phyloP scores from a whole-genome alignment of 2,329 filamentous ascomycete species.

The Exophiala spinifera region DNA sequence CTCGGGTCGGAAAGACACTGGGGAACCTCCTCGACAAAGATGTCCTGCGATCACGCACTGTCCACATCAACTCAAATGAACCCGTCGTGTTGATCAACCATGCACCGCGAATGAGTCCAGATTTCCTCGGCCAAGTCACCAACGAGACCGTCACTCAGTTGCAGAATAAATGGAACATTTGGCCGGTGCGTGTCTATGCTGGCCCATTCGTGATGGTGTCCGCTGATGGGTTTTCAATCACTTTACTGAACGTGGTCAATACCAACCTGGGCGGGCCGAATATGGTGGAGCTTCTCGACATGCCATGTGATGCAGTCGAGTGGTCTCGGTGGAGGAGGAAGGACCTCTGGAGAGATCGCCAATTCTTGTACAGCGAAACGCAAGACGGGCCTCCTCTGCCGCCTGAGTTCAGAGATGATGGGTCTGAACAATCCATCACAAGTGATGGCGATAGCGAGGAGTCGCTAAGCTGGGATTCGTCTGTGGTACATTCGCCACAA shows the following conservation, averaged over 20 bases:
- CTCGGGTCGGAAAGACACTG: constrained; percentile 13
- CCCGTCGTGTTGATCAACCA: constrained; percentile 25
- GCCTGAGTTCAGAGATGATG: constrained; percentile 9
- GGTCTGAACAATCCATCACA: constrained; percentile 14
- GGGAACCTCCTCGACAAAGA: constrained; percentile 12
- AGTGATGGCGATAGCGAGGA: constrained; percentile 11
- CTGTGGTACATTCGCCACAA: neutral
- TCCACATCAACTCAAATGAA: constrained; percentile 29
- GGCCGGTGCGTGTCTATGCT: constrained; percentile 27
- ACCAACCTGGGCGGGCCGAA: constrained; percentile 29
- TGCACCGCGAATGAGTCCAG: neutral
- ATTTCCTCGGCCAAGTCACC: neutral
- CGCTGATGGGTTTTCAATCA: constrained; percentile 13
- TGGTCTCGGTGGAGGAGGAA: constrained; percentile 19
- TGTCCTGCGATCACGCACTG: constrained; percentile 2
- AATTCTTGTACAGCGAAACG: constrained; percentile 20
- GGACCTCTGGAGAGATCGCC: constrained; percentile 23
- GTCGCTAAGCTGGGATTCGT: constrained; percentile 7
- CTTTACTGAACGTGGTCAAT: constrained; percentile 29
- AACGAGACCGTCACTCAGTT: constrained; percentile 15
- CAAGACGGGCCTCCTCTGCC: neutral
- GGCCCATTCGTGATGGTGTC: neutral
- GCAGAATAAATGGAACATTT: constrained; percentile 20
- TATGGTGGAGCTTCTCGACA: constrained; percentile 29
- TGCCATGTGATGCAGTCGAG: constrained; percentile 15